Base-by-base conservation (phyloP, 345 rosid species). In the Diplotaxis tenuifolia region DNA sequence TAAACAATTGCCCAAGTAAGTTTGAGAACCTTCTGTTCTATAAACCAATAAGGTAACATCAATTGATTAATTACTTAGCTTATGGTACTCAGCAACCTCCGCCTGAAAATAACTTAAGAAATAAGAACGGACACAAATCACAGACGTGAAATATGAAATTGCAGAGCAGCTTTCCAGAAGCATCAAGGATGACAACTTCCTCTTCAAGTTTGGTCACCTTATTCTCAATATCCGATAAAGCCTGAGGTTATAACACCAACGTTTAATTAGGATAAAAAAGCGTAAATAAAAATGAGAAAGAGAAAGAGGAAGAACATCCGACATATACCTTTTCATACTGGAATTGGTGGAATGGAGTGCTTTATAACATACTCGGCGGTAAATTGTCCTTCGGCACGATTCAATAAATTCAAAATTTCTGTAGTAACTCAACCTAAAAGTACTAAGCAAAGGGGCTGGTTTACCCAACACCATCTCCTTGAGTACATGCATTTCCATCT, bases 351-450 rank as follows among this genome's bases (percentile, higher is more conserved):
- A 92, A 95, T 20, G n/a, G 99, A 95, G 76, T 95, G 91, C 81
- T 69, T 86, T 79, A 95, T 92, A 57, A 92, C 97, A 81, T 90
- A 92, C 81, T 95, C 99, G 63, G 99, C 98, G 60, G 96, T 88
- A 72, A 95, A 90, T 82, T 92, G 98, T 54, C 98, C 99, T 87
- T 95, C 98, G 4, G 98, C 98, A 62, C 98, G 99, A 83, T 97
- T 95, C 94, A 92, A 79, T 75, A 95, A 75, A 83, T 95, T 95
- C 83, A 95, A 86, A 77, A 95, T 95, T n/a, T 63, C 98, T 88
- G 82, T 92, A 95, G 84, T 95, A 92, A 79, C 99, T 95, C 78
- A 95, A 79, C 82, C 99, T 87, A 81, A 95, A 95, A 62, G 99
- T 95, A 82, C 99, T 95, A 72, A 95, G 91, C 68, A 92, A 85